Conservation (phyloP, 805 yeast species). For the Ogataea saltuana region DNA sequence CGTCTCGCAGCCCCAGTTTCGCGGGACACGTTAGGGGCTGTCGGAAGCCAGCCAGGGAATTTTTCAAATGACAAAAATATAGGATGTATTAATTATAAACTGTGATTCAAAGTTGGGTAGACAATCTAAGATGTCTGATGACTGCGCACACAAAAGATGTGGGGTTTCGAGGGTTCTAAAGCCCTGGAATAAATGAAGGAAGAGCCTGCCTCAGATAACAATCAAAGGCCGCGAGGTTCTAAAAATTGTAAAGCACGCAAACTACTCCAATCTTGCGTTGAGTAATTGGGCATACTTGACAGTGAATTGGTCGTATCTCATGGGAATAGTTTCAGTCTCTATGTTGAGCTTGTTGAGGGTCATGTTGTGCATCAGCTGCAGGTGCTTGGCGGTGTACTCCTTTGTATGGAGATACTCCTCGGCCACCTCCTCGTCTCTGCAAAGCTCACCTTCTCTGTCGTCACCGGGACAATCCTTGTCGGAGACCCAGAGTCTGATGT, state of each 20-base stretch:
- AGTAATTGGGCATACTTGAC: conserved; percentile 23
- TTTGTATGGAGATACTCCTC: conserved; percentile 35
- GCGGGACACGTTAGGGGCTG: too few species aligned
- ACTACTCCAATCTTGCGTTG: conserved; percentile 23
- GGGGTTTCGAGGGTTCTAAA: too few species aligned
- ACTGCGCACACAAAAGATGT: background rate
- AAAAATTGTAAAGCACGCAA: too few species aligned
- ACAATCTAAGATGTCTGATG: too few species aligned
- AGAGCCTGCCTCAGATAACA: too few species aligned
- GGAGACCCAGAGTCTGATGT: conserved; percentile 57
- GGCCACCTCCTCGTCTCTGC: conserved; percentile 34
- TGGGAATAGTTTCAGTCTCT: conserved; percentile 28
- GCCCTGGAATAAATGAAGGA: too few species aligned
- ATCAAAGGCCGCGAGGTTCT: too few species aligned
- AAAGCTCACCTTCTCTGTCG: conserved; percentile 31
- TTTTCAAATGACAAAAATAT: conserved; percentile 1
- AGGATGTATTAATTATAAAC: background rate
- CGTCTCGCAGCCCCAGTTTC: background rate
- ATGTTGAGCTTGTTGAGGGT: conserved; percentile 15
- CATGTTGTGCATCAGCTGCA: conserved; percentile 16
- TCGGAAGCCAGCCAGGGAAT: too few species aligned
- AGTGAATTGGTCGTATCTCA: conserved; percentile 32
- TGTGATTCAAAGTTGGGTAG: too few species aligned
- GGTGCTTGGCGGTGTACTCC: conserved; percentile 30
- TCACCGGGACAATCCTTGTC: conserved; percentile 28